Evolutionary conservation across 257 asterid species (phyloP), one percentile per base, ranked within the genome.

Genomic region (Knoxia roxburghii): DNA sequence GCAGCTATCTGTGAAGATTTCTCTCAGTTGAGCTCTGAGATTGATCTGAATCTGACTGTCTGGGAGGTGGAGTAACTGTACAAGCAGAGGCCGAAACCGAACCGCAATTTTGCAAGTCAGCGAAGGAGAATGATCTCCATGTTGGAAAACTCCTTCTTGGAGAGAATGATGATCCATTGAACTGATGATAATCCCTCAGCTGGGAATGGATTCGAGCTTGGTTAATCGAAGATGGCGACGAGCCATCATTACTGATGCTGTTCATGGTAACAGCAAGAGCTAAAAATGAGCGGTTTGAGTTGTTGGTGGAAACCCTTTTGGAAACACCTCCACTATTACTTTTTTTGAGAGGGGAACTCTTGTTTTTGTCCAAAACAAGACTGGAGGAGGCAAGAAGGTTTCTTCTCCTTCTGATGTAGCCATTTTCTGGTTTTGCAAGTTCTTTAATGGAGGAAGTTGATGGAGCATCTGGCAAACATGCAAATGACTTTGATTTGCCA

Each of bases 401-500:
- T 76, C 95, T 73, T 30, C 91, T 80, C 63, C 72, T 88, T 55
- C 86, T 80, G 11, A 68, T 58, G 78, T 83, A 80, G 0, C 84
- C 80, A 23, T 88, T 85, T 35, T 88, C 91, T 29, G 96, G 88
- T 75, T 90, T 90, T 11, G 79, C 81, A 8, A 90, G 46, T 15
- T 82, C 87, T 72, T 84, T 86, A 2, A 68, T 70, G 13, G 87
- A 66, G 20, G 86, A 66, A 15, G 83, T 56, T 9, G 86, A 70
- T 9, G 95, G 79, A 5, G 83, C 84, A 4, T 85, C 95, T 30
- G 74, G 73, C 26, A 88, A 77, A 68, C 92, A 85, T 11, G 97
- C 88, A 57, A 85, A 90, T 0, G 96, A 88, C 82, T 88, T 90
- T 7, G 97, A 90, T 75, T 88, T 90, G 14, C 96, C 96, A 12